Conservation (phyloP, 257 asterid genomes). For the Gardenia jasminoides region DNA sequence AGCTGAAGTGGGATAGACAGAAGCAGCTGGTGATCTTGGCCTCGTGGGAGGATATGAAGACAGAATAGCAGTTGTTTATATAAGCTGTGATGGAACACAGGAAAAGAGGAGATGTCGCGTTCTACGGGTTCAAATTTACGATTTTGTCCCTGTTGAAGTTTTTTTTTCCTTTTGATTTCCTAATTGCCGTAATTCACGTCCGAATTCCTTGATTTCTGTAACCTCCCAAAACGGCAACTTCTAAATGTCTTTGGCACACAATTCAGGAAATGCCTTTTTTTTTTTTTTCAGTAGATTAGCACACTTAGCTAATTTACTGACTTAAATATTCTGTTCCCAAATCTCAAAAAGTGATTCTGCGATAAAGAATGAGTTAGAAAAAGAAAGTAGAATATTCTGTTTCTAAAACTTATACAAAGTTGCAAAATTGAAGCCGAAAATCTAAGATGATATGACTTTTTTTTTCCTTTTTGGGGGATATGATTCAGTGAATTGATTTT, state of each 20-base stretch:
- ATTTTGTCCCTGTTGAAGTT: constrained; percentile 19
- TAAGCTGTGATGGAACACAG: neutral
- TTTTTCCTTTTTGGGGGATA: no score
- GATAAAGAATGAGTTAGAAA: neutral
- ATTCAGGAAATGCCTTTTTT: no score
- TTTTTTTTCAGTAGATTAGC: no score
- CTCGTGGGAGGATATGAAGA: constrained; percentile 13
- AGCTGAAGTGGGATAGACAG: no score
- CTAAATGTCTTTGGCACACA: no score
- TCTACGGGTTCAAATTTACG: constrained; percentile 14
- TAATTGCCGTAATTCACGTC: neutral
- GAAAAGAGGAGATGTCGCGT: neutral
- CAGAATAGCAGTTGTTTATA: constrained; percentile 4
- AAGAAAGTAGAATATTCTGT: no score
- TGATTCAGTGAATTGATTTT: neutral
- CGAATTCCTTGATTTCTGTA: neutral
- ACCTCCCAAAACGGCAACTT: neutral
- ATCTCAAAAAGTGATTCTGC: neutral
- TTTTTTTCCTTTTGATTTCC: neutral
- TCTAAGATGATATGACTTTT: neutral
- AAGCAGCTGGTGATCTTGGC: neutral
- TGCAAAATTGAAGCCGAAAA: no score
- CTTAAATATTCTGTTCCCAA: neutral
- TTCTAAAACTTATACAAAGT: neutral
- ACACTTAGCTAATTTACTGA: neutral